These are phyloP conservation scores for Russula foetens DNA, from an alignment of 768 basidiomycete genomes.

Conservation along the genomic window DNA sequence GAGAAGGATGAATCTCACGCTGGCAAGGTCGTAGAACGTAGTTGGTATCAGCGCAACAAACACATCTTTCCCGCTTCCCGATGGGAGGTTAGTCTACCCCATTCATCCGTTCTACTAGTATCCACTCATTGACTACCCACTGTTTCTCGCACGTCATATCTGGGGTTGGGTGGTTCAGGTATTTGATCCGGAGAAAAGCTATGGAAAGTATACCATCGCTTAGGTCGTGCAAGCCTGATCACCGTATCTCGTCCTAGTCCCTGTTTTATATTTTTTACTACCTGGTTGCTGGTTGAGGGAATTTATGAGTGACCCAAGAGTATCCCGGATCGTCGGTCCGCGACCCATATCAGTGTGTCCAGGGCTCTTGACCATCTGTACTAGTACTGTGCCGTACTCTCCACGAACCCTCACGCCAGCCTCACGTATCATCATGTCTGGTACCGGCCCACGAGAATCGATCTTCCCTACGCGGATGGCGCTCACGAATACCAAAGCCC, in stretches of 20 bases:
- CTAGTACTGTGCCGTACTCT: too few species aligned
- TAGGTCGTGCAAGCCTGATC: slow-evolving; percentile 14
- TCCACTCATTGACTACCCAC: not conserved
- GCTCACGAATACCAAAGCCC: slow-evolving; percentile 83
- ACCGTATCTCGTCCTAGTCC: not conserved
- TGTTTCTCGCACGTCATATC: not conserved
- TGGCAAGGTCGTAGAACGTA: slow-evolving; percentile 95
- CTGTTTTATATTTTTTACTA: not conserved
- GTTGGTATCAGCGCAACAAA: slow-evolving; percentile 93
- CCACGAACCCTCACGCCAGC: too few species aligned
- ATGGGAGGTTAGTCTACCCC: slow-evolving; percentile 71
- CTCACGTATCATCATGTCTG: slow-evolving; percentile 55
- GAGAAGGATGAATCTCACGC: slow-evolving; percentile 99
- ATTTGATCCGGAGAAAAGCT: slow-evolving; percentile 90
- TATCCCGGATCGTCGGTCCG: slow-evolving; percentile 4
- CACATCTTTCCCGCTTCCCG: slow-evolving; percentile 96
- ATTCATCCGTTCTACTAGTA: not conserved
- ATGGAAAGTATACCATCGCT: slow-evolving; percentile 84
- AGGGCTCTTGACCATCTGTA: not conserved
- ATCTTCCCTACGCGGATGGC: slow-evolving; percentile 98
- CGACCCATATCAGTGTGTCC: not conserved
- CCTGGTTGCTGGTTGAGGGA: too few species aligned
- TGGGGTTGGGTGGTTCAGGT: slow-evolving; percentile 40
- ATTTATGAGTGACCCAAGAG: too few species aligned
- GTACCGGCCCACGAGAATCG: slow-evolving; percentile 83